Base-by-base conservation (phyloP, 345 rosid genomes). In the Clarkia xantiana region DNA sequence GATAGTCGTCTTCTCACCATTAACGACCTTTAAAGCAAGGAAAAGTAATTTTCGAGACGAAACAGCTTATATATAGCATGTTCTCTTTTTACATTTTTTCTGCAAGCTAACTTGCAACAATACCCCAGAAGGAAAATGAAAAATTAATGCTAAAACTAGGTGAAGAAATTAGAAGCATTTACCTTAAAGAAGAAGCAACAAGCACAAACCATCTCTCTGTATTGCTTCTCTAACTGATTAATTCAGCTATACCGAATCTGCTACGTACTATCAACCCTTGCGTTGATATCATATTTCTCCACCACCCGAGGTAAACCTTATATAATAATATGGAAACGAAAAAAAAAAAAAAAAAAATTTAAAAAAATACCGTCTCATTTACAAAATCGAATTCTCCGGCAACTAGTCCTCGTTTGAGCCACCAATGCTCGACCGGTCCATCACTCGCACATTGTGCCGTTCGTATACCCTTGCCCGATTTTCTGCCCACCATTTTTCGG, bases 401-500 rank as follows among this genome's bases (percentile, higher is more conserved):
- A 6, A 67, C 73, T 81, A 56, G 68, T 79, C 94, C 59, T 81
- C 94, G 60, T 89, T 80, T 42, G 71, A 93, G 10, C 76, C 80
- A 57, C 95, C 87, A 15, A 75, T 72, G 59, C 82, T 84, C 25
- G 95, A 84, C 72, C 78, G 86, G 65, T 84, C 90, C 19, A 75
- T 62, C 74, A 61, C 62, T 29, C 81, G 93, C n/a, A 91, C 96
- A 44, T 84, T 84, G 84, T 91, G 84, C 25, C 69, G 84, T 57
- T 84, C 86, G 9, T 84, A 82, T 12, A 91, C 95, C 62, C 98
- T 73, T 55, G 77, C 81, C 50, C 94, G 76, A 58, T 91, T 91
- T 65, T 78, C 90, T 42, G 90, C 78, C 98, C 98, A 91, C 98
- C 98, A 91, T 58, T 75, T 80, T 64, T 84, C 98, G 0, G 98